phyloP scores from a whole-genome alignment of 2,329 filamentous ascomycete species.

The Hansfordia pulvinata region DNA sequence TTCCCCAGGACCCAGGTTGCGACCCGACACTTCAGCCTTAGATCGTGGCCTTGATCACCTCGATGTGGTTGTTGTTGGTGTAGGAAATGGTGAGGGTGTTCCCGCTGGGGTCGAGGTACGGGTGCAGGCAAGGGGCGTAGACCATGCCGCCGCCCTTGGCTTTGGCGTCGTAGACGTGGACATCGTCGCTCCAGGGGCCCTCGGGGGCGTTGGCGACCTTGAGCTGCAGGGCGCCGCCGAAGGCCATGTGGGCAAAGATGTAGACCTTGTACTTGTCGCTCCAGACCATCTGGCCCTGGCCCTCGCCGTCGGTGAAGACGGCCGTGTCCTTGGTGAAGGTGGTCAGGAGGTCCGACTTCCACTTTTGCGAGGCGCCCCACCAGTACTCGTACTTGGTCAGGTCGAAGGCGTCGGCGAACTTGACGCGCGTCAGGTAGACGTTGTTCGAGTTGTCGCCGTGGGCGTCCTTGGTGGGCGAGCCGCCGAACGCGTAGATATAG shows the following conservation, averaged over 20 bases:
- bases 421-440: slow-evolving; percentile 22
- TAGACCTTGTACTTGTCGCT: slow-evolving; percentile 20
- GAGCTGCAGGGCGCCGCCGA: slow-evolving; percentile 7
- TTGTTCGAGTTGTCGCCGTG: slow-evolving; percentile 14
- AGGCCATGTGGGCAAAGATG: slow-evolving; percentile 19
- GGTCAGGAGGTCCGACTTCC: slow-evolving; percentile 17
- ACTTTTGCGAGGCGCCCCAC: slow-evolving; percentile 22
- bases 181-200: slow-evolving; percentile 22
- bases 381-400: slow-evolving; percentile 23
- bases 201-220: slow-evolving; percentile 16
- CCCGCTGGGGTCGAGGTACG: slow-evolving; percentile 21
- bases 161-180: slow-evolving; percentile 18
- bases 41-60: slow-evolving; percentile 20
- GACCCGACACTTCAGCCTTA: too few relatives aligned
- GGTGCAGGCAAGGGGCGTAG: slow-evolving; percentile 23
- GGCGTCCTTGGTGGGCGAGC: slow-evolving; percentile 17
- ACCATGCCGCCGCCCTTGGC: slow-evolving; percentile 19
- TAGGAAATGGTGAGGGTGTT: slow-evolving; percentile 22
- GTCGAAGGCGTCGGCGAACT: slow-evolving; percentile 20
- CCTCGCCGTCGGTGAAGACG: slow-evolving; percentile 21
- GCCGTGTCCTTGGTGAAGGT: slow-evolving; percentile 21
- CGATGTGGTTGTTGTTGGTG: slow-evolving; percentile 24
- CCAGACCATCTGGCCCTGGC: slow-evolving; percentile 23
- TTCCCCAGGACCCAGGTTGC: too few relatives aligned
- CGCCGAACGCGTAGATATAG: slow-evolving; percentile 23